phyloP scores from a whole-genome alignment of 2,329 filamentous ascomycete genomes.

The Coniochaeta ligniaria region DNA sequence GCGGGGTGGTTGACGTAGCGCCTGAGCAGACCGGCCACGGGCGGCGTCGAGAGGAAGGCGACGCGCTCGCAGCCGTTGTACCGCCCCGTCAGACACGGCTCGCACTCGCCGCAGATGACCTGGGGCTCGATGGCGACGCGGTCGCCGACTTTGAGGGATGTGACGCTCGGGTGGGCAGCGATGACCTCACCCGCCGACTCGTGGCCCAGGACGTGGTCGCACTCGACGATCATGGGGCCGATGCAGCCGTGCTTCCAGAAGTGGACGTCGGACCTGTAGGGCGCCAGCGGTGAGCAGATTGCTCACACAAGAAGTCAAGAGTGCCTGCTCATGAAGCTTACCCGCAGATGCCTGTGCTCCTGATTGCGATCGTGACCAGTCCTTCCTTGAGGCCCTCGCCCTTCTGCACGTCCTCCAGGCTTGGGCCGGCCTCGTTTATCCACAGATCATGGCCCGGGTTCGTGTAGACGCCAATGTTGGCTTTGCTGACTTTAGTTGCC shows the following conservation, averaged over 20 bases:
- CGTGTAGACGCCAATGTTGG: constrained; percentile 94
- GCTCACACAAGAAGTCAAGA: not conserved
- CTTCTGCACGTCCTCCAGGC: constrained; percentile 63
- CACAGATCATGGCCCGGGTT: constrained; percentile 90
- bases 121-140: constrained; percentile 92
- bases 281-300: not conserved
- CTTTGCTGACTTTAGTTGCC: constrained; percentile 41
- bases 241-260: constrained; percentile 97
- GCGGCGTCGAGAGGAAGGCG: constrained; percentile 83
- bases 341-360: constrained; percentile 95
- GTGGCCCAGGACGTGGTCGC: constrained; percentile 87
- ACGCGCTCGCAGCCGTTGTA: constrained; percentile 93
- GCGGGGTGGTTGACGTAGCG: constrained; percentile 94
- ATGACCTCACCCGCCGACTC: constrained; percentile 83
- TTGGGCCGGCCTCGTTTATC: constrained; percentile 73
- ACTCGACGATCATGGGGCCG: constrained; percentile 87
- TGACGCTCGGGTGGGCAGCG: constrained; percentile 75
- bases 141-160: constrained; percentile 71
- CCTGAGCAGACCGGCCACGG: constrained; percentile 77
- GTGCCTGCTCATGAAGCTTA: constrained; percentile 29
- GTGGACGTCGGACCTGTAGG: constrained; percentile 78
- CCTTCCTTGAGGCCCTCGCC: constrained; percentile 64
- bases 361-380: constrained; percentile 81
- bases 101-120: constrained; percentile 84
- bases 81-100: constrained; percentile 82